Conservation (phyloP, 1,284 basidiomycete genomes). For the Wallemia ichthyophaga region DNA sequence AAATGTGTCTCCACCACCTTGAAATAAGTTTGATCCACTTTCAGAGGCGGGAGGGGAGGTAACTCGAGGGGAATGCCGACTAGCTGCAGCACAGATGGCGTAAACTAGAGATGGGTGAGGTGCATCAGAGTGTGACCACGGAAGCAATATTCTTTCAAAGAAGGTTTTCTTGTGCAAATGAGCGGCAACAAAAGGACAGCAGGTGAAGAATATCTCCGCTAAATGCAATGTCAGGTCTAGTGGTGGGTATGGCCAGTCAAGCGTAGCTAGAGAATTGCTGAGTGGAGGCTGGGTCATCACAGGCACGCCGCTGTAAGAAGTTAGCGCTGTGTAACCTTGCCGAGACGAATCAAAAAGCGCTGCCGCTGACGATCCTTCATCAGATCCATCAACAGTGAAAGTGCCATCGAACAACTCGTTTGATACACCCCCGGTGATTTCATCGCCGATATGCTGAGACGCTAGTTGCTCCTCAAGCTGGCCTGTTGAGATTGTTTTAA, state of each 20-base stretch:
- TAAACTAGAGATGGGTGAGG: neutral
- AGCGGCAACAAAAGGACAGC: neutral
- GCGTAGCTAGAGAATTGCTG: neutral
- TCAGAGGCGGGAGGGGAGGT: neutral
- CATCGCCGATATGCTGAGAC: neutral
- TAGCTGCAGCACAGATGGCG: neutral
- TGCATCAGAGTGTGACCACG: neutral
- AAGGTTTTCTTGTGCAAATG: neutral
- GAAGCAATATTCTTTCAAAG: neutral
- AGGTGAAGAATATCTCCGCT: neutral
- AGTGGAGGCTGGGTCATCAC: no score
- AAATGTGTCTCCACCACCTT: neutral
- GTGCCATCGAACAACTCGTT: neutral
- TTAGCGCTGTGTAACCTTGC: neutral
- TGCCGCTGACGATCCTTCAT: neutral
- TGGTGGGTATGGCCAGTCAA: neutral
- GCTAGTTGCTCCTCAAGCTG: neutral
- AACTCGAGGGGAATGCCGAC: neutral
- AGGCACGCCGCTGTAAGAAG: no score
- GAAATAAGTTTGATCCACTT: neutral
- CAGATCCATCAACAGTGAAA: neutral
- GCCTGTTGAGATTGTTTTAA: neutral
- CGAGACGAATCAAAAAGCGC: neutral
- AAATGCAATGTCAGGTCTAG: neutral
- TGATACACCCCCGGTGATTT: neutral